Evolutionary conservation across 179 eudicot genomes (phyloP), one percentile per base, ranked within the genome.

Genomic region (Spinacia oleracea): DNA sequence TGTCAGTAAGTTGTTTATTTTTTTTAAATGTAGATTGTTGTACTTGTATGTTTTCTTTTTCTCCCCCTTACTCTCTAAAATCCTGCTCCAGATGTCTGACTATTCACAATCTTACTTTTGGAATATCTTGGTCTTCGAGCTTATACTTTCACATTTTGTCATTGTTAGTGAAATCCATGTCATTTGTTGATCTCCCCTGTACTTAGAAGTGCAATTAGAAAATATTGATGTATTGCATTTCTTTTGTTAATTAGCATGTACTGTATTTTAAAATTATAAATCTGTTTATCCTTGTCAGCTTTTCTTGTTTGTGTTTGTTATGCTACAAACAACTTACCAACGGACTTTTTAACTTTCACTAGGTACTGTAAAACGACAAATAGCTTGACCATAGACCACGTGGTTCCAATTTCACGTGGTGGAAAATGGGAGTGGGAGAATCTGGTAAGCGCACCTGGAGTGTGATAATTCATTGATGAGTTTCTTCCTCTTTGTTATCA

Each of bases 391-490:
- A 73, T 95, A 78, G 98, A 95, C 83, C 98, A 95, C 83, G 96
- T 95, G 77, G 29, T 85, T 69, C 98, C 98, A 5, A 81, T 90
- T 65, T 86, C 97, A 38, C 89, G 89, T 56, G 98, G 98, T 58
- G 98, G 98, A 76, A 79, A 91, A 82, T 91, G 98, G 98, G 87
- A 85, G 70, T 95, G 98, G 98, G 98, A 89, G 79, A 95, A 95
- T 76, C 85, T 95, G 93, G 98, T 95, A 87, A 86, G 91, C 80
- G 31, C n/a, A 80, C 67, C 23, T 73, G 56, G 23, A 76, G n/a
- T 32, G 32, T 74, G 40, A 59, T 80, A 68, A 55, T 45, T 42
- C 34, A 25, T 38, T 53, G 27, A 12, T 71, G 9, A 72, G 48
- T 59, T 31, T 64, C 53, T 45, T 70, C 55, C 16, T 35, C 21